phyloP scores from a whole-genome alignment of 768 basidiomycete species.

The Porphyrellus cyaneotinctus region DNA sequence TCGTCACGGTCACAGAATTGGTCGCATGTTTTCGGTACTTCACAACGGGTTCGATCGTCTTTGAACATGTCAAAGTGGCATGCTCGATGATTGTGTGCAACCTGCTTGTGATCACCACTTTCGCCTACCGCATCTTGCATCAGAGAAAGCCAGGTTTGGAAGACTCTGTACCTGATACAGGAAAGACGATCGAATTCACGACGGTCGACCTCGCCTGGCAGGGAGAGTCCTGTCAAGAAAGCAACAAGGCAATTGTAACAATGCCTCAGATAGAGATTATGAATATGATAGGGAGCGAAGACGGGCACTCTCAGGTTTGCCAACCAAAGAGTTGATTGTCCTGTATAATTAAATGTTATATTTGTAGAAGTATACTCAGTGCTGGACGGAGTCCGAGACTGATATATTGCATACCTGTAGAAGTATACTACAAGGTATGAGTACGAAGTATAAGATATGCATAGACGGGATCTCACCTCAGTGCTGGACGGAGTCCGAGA shows the following conservation, averaged over 20 bases:
- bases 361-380: too few relatives aligned
- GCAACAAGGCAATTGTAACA: not conserved
- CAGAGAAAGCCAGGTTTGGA: not conserved
- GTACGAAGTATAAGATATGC: too few relatives aligned
- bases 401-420: too few relatives aligned
- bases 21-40: conserved; percentile 1
- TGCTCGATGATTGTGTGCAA: conserved; percentile 23
- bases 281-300: too few relatives aligned
- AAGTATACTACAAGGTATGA: too few relatives aligned
- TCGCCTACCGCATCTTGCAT: conserved; percentile 14
- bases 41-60: conserved; percentile 14
- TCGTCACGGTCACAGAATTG: conserved; percentile 17
- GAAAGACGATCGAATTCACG: conserved; percentile 6
- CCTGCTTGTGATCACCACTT: conserved; percentile 19
- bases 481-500: too few relatives aligned
- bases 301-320: too few relatives aligned
- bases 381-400: too few relatives aligned
- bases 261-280: not conserved
- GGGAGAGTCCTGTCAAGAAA: not conserved
- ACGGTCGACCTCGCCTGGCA: conserved; percentile 4
- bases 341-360: too few relatives aligned
- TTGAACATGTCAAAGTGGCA: conserved; percentile 22
- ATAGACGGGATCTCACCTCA: too few relatives aligned
- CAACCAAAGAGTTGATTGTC: too few relatives aligned
- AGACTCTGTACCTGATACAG: not conserved